Percentiles rank a stretch among this genome's conserved stretches.
Conservation (phyloP, 2,329 filamentous ascomycete species). For the Cladosporium cucumerinum region DNA sequence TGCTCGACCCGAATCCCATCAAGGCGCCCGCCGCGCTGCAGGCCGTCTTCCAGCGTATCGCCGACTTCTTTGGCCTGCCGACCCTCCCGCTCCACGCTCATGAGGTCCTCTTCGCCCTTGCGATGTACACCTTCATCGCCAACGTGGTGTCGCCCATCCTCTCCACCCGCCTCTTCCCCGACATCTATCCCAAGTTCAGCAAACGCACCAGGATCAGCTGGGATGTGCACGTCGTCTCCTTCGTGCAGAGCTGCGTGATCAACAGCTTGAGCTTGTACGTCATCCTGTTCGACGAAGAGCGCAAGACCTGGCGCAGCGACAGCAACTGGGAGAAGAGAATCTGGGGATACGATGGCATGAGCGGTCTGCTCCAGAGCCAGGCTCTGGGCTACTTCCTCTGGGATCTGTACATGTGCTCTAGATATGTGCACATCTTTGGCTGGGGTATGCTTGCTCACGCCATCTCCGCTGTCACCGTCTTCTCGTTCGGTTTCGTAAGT, state of each 20-base stretch:
- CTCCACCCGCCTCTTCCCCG: conserved; percentile 60
- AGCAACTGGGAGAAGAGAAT: conserved; percentile 64
- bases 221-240: conserved; percentile 83
- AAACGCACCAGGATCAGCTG: conserved; percentile 69
- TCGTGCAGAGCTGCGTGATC: conserved; percentile 72
- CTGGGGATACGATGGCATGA: conserved; percentile 72
- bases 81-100: conserved; percentile 74
- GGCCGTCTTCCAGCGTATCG: conserved; percentile 59
- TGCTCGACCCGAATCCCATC: conserved; percentile 70
- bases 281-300: conserved; percentile 65
- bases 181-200: conserved; percentile 61
- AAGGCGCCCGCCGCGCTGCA: conserved; percentile 57
- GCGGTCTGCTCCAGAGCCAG: conserved; percentile 71
- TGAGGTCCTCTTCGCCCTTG: conserved; percentile 65
- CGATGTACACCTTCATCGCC: conserved; percentile 67
- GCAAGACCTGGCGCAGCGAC: conserved; percentile 41
- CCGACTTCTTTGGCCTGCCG: conserved; percentile 58
- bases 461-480: conserved; percentile 68
- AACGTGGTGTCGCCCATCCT: conserved; percentile 64
- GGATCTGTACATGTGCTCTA: conserved; percentile 69
- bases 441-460: conserved; percentile 76
- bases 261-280: conserved; percentile 71
- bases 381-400: conserved; percentile 81
- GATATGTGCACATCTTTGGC: conserved; percentile 69
- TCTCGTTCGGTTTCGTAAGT: conserved; percentile 75